Evolutionary conservation across 257 asterid genomes (phyloP).

Genomic region (Solanum acaule): DNA sequence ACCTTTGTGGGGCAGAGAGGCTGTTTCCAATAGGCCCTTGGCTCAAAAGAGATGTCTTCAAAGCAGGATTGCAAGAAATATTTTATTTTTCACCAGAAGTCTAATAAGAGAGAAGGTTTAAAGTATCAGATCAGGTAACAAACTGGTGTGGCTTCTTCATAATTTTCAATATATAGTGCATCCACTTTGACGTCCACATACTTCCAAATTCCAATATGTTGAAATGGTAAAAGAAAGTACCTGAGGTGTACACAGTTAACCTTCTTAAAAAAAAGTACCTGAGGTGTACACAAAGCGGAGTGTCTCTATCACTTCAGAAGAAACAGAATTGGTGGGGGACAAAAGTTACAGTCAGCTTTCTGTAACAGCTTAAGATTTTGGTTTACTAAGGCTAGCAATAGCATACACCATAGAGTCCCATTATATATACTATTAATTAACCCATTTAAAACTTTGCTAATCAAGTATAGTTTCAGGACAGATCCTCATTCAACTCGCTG

Average conservation of each 20-base stretch:
- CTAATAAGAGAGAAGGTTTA: neutral
- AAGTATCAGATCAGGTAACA: neutral
- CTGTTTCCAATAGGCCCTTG: neutral
- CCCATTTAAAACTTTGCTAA: neutral
- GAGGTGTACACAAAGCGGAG: conserved; percentile 31
- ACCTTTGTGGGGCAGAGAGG: neutral
- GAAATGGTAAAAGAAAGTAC: conserved; percentile 16
- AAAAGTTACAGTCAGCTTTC: conserved; percentile 55
- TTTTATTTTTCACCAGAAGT: neutral
- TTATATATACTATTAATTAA: neutral
- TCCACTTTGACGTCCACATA: neutral
- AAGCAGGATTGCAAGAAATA: neutral
- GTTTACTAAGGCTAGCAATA: neutral
- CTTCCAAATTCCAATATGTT: neutral
- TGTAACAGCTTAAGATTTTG: conserved; percentile 23
- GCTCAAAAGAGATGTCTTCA: neutral
- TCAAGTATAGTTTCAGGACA: neutral
- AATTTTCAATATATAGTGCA: neutral
- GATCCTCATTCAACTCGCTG: neutral
- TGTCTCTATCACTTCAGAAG: conserved; percentile 53
- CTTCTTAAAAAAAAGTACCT: no score
- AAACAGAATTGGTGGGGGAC: conserved; percentile 49
- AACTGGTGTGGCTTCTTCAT: neutral
- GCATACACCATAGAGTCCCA: neutral
- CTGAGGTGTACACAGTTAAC: conserved; percentile 27